A percentile compares a stretch with the other conserved stretches of the same genome.
phyloP scores from a whole-genome alignment of 768 basidiomycete genomes.

The Mycena filopes region DNA sequence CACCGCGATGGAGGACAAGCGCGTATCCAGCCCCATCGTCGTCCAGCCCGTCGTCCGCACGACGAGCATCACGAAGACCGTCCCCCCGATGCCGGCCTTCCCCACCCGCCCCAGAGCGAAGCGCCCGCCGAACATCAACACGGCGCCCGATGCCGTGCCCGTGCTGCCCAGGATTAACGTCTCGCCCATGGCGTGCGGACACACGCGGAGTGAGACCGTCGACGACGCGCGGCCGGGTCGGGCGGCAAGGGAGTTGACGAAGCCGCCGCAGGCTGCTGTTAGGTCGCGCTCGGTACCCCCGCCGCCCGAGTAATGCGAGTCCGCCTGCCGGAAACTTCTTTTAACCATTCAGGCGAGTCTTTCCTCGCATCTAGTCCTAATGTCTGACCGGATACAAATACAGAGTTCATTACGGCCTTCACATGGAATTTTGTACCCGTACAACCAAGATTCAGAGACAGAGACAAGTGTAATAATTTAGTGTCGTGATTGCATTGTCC shows the following conservation, averaged over 20 bases:
- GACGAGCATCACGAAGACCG: constrained; percentile 1
- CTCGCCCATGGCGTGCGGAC: constrained; percentile 3
- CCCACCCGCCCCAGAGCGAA: background rate
- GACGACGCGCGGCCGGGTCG: constrained; percentile 9
- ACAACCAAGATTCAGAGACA: too few species aligned
- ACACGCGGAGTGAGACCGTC: constrained; percentile 8
- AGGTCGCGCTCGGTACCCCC: constrained; percentile 18
- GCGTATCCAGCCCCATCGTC: background rate
- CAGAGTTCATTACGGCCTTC: too few species aligned
- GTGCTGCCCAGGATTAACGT: background rate
- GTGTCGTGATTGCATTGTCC: constrained; percentile 2
- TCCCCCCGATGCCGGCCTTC: background rate
- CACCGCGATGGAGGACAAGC: background rate
- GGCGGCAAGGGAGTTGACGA: background rate
- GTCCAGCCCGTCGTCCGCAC: constrained; percentile 17
- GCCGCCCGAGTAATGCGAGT: constrained; percentile 12
- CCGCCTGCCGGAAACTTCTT: constrained; percentile 23
- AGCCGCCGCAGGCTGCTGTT: constrained; percentile 8
- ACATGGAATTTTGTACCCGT: too few species aligned
- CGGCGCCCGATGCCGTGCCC: background rate
- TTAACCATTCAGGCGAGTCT: background rate
- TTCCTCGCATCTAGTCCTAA: background rate
- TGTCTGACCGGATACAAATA: background rate
- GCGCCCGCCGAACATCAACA: background rate
- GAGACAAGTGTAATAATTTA: background rate